Conservation (phyloP, 1,139 yeast genomes). For the Komagataea norvegica region DNA sequence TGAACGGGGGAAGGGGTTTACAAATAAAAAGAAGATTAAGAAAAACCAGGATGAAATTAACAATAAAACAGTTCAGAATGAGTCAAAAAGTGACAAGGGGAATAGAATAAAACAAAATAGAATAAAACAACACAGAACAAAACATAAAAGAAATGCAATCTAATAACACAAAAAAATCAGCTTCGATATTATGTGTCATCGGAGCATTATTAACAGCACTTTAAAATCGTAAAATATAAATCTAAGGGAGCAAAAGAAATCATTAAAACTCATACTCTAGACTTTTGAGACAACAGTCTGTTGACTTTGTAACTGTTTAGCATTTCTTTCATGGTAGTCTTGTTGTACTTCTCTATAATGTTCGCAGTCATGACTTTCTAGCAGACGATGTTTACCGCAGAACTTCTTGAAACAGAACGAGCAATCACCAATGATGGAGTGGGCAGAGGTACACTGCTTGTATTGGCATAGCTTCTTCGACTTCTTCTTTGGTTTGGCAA, state of each 20-base stretch:
- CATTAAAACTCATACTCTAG: conserved; percentile 1
- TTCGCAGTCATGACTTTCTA: conserved; percentile 27
- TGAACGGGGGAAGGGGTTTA: no score
- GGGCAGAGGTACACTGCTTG: conserved; percentile 22
- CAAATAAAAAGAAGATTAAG: no score
- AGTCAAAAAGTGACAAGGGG: no score
- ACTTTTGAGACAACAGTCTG: conserved; percentile 26
- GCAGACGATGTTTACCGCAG: conserved; percentile 25
- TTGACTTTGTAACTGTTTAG: conserved; percentile 24
- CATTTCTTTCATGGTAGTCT: conserved; percentile 27
- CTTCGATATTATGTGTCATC: no score
- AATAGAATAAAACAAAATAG: no score
- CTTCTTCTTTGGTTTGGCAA: conserved; percentile 24
- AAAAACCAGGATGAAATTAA: no score
- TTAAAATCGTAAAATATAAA: no score
- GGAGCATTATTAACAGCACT: no score
- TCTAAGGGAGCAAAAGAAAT: background rate
- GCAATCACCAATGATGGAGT: conserved; percentile 28
- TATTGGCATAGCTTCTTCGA: conserved; percentile 26
- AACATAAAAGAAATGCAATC: no score
- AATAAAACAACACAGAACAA: no score
- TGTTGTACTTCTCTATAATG: conserved; percentile 25
- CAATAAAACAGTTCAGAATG: no score
- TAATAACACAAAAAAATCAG: no score
- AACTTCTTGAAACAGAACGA: conserved; percentile 26